phyloP scores from a whole-genome alignment of 176 grass and related monocot genomes.

The Elymus sibiricus region DNA sequence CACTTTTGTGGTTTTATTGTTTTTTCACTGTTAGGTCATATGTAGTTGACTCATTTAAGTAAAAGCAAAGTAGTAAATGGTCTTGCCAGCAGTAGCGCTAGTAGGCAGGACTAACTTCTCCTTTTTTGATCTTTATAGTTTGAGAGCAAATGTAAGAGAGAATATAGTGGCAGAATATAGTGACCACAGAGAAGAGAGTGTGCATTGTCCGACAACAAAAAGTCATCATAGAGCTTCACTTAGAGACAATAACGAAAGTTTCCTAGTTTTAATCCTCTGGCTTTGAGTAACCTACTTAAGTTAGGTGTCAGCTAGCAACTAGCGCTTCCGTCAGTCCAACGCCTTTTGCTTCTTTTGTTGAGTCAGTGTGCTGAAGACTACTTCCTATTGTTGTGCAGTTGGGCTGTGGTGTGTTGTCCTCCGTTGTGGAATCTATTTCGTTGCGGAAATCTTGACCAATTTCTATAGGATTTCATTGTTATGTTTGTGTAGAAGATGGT shows the following conservation, averaged over 20 bases:
- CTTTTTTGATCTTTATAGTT: not conserved
- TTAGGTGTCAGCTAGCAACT: not conserved
- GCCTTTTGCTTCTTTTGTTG: not conserved
- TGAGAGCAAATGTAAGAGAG: not conserved
- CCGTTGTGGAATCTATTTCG: not conserved
- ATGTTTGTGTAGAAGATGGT: not conserved
- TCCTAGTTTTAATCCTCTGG: not conserved
- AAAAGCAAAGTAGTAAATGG: not conserved
- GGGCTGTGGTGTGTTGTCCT: not conserved
- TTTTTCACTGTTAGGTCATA: not conserved
- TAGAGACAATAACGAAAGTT: not conserved
- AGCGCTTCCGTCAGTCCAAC: not conserved
- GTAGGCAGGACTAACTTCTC: not conserved
- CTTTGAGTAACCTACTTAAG: slow-evolving; percentile 13
- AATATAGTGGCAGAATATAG: not conserved
- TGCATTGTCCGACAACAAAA: not conserved
- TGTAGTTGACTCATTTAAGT: not conserved
- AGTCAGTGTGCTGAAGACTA: not conserved
- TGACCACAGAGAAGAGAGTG: not conserved
- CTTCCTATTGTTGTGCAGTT: not conserved
- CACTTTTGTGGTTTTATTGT: not conserved
- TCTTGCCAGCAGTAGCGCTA: not conserved
- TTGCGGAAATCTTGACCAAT: not conserved
- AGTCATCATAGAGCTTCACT: not conserved
- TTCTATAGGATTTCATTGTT: not conserved